Base-by-base conservation (phyloP, 139 green algal genomes). In the Auxenochlorella pyrenoidosa region DNA sequence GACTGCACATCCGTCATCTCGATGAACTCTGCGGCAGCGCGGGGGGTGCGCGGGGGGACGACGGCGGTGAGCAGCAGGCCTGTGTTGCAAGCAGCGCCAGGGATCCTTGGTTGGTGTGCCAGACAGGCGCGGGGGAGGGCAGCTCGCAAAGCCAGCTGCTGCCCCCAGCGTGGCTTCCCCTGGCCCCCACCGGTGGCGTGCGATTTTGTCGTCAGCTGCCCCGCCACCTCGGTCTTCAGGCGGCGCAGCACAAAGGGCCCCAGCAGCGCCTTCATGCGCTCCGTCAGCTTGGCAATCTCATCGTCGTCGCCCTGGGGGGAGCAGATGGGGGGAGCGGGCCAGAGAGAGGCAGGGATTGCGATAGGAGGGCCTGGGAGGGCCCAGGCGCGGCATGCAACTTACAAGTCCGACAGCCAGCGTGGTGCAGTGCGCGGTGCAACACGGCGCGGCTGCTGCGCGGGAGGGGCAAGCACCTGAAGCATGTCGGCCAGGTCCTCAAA, bases 201-300 rank as follows among this genome's bases (percentile, higher is more conserved):
- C 38, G 60, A 65, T 66, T 86, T 86, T 5, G n/a, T 34, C 15
- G 82, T 86, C 66, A 86, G 82, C 82, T 86, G 82, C 21, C 86
- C 91, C 38, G 96, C 94, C 44, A 99, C 97, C 91, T 99, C 95
- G 16, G 83, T 90, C 91, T 99, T 99, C 6, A 98, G 86, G 30
- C 96, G 92, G 36, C 96, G 91, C 88, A 98, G 94, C 86, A 99
- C 94, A 90, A 99, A 98, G 68, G 97, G 96, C 38, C 90, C 92
- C 88, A 99, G 92, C 86, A 99, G 88, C 26, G 71, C 26, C 84
- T 96, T 96, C 94, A 98, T 97, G 87, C 95, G 92, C 51, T 94
- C 88, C n/a, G 94, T 93, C 58, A 96, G 91, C 72, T 88, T 71
- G 58, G 84, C 76, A 73, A 92, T 87, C 44, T 90, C 88, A 12